Evolutionary conservation across 495 filamentous ascomycete genomes (phyloP).

Genomic region (Penicillium paradoxum): DNA sequence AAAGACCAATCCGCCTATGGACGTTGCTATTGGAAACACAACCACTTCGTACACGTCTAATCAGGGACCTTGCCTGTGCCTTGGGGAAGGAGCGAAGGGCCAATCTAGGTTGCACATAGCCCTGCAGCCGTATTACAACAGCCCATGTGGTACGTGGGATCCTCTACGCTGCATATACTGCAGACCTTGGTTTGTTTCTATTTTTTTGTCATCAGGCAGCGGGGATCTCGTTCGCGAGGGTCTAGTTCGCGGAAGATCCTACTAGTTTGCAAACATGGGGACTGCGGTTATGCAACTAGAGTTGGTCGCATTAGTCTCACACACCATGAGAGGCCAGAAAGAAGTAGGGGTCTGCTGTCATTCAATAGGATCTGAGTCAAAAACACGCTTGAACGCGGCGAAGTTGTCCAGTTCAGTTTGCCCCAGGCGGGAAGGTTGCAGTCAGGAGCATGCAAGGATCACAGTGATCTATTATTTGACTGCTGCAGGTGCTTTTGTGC

Average conservation of each 20-base stretch:
- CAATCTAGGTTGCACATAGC: slow-evolving; percentile 5
- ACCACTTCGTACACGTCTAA: slow-evolving; percentile 25
- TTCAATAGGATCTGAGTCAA: background rate
- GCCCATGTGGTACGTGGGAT: slow-evolving; percentile 12
- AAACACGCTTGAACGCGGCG: background rate
- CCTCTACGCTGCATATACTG: slow-evolving; percentile 4
- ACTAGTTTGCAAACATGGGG: background rate
- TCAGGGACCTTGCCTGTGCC: slow-evolving; percentile 16
- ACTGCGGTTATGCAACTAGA: background rate
- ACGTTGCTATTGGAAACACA: slow-evolving; percentile 12
- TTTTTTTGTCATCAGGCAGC: background rate
- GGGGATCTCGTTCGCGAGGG: too few relatives aligned
- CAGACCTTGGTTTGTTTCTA: background rate
- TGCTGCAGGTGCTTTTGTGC: background rate
- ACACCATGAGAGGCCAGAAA: background rate
- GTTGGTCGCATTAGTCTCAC: background rate
- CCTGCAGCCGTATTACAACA: slow-evolving; percentile 2
- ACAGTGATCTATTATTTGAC: slow-evolving; percentile 7
- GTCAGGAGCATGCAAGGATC: slow-evolving; percentile 26
- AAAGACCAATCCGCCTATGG: slow-evolving; percentile 7
- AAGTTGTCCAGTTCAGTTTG: slow-evolving; percentile 6
- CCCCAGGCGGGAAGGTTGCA: slow-evolving; percentile 2
- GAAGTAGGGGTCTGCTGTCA: background rate
- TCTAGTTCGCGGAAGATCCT: background rate
- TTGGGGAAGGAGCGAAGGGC: slow-evolving; percentile 9